A percentile compares a stretch with the other conserved stretches of the same genome.
phyloP scores from a whole-genome alignment of 495 filamentous ascomycete genomes.

The Penicillium robsamsonii region DNA sequence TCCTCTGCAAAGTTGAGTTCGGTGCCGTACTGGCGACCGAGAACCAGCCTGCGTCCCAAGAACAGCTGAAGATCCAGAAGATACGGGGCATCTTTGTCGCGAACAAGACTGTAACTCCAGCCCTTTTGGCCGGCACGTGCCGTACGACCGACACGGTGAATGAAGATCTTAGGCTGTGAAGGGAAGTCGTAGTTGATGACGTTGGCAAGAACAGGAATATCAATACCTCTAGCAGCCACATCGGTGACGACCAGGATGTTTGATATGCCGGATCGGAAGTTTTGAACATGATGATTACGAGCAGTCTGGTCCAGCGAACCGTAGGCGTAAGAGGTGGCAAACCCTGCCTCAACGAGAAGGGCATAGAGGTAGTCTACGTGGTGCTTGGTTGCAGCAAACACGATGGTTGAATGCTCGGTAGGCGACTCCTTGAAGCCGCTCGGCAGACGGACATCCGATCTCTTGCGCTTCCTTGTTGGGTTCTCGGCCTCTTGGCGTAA shows the following conservation, averaged over 20 bases:
- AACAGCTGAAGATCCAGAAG: conserved; percentile 95
- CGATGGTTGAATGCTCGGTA: conserved; percentile 76
- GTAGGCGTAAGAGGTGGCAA: conserved; percentile 87
- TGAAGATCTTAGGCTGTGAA: conserved; percentile 91
- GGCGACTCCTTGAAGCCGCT: conserved; percentile 41
- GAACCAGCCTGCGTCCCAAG: conserved; percentile 72
- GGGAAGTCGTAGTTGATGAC: conserved; percentile 99
- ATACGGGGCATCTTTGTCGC: conserved; percentile 82
- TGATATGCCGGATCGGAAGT: conserved; percentile 78
- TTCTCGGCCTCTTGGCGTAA: conserved; percentile 43
- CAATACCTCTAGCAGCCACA: conserved; percentile 94
- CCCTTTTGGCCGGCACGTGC: conserved; percentile 87
- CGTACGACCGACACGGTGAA: conserved; percentile 94
- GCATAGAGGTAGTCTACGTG: conserved; percentile 91
- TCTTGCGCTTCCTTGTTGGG: conserved; percentile 65
- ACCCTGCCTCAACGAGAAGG: conserved; percentile 71
- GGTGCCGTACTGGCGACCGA: conserved; percentile 56
- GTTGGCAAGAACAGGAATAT: conserved; percentile 93
- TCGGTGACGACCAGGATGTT: conserved; percentile 97
- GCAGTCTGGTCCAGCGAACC: conserved; percentile 92
- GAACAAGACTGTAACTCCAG: conserved; percentile 91
- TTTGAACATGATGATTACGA: conserved; percentile 82
- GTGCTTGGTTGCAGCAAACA: conserved; percentile 94
- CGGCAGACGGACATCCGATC: conserved; percentile 39
- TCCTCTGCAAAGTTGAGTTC: conserved; percentile 71